These are phyloP conservation scores for Penicillium digitatum DNA, from an alignment of 2,329 filamentous ascomycete species.

Conservation along the genomic window DNA sequence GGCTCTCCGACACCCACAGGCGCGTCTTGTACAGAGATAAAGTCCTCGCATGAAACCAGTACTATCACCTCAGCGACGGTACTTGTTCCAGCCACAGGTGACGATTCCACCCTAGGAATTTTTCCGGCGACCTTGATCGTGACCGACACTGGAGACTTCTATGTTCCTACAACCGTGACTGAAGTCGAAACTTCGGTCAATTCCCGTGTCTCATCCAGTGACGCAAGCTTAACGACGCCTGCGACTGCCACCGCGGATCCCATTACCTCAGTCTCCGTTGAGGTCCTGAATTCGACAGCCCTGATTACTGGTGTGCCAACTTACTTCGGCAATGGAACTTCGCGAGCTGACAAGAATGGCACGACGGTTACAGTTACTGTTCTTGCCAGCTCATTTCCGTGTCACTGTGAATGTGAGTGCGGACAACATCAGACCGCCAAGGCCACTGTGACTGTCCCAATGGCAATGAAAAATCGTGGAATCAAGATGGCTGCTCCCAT, in stretches of 20 bases:
- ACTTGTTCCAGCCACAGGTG: neutral
- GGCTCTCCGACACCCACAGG: neutral
- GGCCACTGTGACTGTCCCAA: neutral
- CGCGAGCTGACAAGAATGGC: neutral
- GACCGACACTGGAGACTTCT: neutral
- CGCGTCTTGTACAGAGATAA: constrained; percentile 1
- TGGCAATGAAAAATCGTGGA: neutral
- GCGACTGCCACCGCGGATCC: neutral
- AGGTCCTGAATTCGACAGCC: neutral
- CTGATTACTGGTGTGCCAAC: neutral
- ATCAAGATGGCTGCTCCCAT: neutral
- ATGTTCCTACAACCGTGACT: neutral
- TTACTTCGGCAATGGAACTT: neutral
- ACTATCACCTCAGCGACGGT: neutral
- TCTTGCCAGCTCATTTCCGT: neutral
- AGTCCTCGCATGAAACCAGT: neutral
- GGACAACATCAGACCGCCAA: neutral
- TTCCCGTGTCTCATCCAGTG: neutral
- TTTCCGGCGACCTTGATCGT: constrained; percentile 2
- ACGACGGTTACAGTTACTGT: neutral
- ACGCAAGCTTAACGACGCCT: neutral
- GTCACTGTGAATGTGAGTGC: constrained; percentile 2
- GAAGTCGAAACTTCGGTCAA: neutral
- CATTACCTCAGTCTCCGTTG: neutral
- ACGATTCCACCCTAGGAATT: neutral